These are phyloP conservation scores for Plectranthus barbatus DNA, from an alignment of 257 asterid genomes.

Conservation along the genomic window DNA sequence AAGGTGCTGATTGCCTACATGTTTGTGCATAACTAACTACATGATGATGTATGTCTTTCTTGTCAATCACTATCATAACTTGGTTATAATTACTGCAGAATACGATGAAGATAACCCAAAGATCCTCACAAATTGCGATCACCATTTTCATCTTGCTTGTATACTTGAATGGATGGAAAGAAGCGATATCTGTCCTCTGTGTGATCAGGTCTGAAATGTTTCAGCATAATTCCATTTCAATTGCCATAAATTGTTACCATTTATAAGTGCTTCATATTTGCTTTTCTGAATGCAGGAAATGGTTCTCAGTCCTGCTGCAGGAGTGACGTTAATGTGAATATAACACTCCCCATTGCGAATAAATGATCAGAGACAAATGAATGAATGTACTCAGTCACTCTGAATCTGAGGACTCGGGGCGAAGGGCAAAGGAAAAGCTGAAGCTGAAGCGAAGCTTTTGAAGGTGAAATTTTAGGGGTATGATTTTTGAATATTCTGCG, in stretches of 20 bases:
- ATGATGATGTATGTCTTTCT: slow-evolving; percentile 1
- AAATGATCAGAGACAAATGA: neutral
- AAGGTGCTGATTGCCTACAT: slow-evolving; percentile 35
- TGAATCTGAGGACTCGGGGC: slow-evolving; percentile 2
- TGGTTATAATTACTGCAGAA: slow-evolving; percentile 33
- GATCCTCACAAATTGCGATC: slow-evolving; percentile 65
- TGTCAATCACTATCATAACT: neutral
- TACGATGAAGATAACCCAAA: slow-evolving; percentile 73
- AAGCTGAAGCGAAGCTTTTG: slow-evolving; percentile 1
- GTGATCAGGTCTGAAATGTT: slow-evolving; percentile 51
- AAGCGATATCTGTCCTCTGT: slow-evolving; percentile 77
- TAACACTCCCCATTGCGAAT: slow-evolving; percentile 7
- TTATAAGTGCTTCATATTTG: neutral
- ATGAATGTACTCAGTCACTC: slow-evolving; percentile 1
- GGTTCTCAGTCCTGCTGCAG: slow-evolving; percentile 40
- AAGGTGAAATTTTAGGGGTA: neutral
- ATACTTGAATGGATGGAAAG: slow-evolving; percentile 94
- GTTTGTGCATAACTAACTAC: neutral
- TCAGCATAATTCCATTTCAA: no score
- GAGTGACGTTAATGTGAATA: slow-evolving; percentile 19
- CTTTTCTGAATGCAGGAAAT: slow-evolving; percentile 48
- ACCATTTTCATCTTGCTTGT: slow-evolving; percentile 77
- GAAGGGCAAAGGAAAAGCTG: neutral
- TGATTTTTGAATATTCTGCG: neutral
- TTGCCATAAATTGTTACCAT: no score